Evolutionary conservation across 805 yeast genomes (phyloP).

Genomic region (Saturnispora kantuleensis): DNA sequence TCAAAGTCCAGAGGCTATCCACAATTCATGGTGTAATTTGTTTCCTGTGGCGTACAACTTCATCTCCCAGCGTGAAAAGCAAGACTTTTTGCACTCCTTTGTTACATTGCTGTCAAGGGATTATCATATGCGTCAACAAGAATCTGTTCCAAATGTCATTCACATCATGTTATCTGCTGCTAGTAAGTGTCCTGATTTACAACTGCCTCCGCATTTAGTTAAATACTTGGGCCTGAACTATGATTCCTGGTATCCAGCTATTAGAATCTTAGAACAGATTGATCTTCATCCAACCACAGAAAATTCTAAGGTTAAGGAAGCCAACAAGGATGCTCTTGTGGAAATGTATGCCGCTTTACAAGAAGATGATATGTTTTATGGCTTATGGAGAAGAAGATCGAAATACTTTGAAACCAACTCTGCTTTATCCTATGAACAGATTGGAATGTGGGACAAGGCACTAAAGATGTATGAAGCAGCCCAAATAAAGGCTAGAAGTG

Average conservation of each 20-base stretch:
- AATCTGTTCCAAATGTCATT: conserved; percentile 76
- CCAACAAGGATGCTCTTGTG: conserved; percentile 80
- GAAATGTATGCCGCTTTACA: conserved; percentile 82
- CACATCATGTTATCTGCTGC: conserved; percentile 77
- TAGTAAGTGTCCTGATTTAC: conserved; percentile 60
- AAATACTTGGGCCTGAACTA: conserved; percentile 81
- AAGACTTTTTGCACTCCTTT: conserved; percentile 74
- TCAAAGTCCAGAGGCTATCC: conserved; percentile 69
- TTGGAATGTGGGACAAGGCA: conserved; percentile 92
- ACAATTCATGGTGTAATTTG: conserved; percentile 70
- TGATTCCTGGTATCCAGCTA: conserved; percentile 85
- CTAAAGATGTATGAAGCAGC: conserved; percentile 92
- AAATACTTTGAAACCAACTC: conserved; percentile 88
- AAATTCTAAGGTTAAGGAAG: conserved; percentile 67
- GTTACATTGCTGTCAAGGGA: conserved; percentile 79
- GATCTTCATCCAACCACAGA: conserved; percentile 37
- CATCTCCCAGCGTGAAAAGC: conserved; percentile 68
- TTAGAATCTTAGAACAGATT: conserved; percentile 72
- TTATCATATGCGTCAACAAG: conserved; percentile 85
- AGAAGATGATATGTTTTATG: conserved; percentile 96
- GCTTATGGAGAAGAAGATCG: conserved; percentile 94
- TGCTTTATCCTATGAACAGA: conserved; percentile 88
- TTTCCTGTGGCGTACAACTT: conserved; percentile 76
- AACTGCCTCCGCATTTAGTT: conserved; percentile 87
- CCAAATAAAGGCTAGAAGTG: conserved; percentile 91